Base-by-base conservation (phyloP, 2,329 filamentous ascomycete species). In the Curvularia eragrostidis region DNA sequence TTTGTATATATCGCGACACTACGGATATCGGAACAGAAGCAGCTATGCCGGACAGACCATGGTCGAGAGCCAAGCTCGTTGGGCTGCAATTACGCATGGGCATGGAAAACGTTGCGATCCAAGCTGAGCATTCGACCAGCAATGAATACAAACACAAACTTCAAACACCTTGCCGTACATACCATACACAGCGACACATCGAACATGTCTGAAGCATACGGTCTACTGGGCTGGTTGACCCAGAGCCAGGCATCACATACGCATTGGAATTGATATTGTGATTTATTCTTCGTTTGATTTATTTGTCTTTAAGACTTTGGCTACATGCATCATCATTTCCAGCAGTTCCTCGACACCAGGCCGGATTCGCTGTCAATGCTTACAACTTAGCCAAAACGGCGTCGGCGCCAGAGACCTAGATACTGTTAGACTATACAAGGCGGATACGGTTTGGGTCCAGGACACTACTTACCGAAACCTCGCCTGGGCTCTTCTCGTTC, bases 401-500 rank as follows among this genome's bases (percentile, higher is more conserved):
- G 21, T 83, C 81, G 52, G 79, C 81, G 32, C 77, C 76, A 34
- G 79, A 81, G 57, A 84, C 79, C 76, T 83, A 67, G 56, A 77
- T 73, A 69, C 72, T 75, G 44, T 59, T 23, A 57, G 47, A 32
- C 38, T 15, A 36, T n/a, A 26, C 24, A 41, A 49, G 10, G 4
- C 21, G 15, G 6, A 43, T 5, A 36, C 12, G 18, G 9, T 10
- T 28, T 5, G 2, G 18, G 42, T 24, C 12, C 18, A 30, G 5
- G 26, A 34, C 24, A 59, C 60, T 57, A 59, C 60, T 57, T 51
- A 83, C 82, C 50, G 77, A 76, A 39, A 84, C 80, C 60, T 83
- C 72, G 44, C 79, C 70, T 3, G 79, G 79, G 61, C 80, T 84
- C 62, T 75, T 77, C 81, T 96, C 91, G 71, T 86, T 88, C 79